These are phyloP conservation scores for Plasmodium falciparum DNA, from an alignment of 169 alveolate genomes.

Conservation along the genomic window DNA sequence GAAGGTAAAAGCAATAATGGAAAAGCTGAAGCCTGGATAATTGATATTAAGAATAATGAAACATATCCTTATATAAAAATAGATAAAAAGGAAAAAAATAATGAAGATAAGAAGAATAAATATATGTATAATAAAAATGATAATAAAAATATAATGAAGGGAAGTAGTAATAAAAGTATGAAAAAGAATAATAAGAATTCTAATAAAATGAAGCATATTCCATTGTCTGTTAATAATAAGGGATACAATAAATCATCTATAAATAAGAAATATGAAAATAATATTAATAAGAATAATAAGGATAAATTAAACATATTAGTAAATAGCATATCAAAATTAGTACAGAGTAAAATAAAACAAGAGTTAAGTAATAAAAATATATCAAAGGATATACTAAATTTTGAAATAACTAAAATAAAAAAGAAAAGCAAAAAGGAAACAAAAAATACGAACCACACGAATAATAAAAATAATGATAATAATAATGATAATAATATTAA, in stretches of 20 bases:
- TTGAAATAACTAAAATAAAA: slow-evolving; percentile 69
- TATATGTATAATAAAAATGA: not conserved
- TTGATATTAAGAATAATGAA: slow-evolving; percentile 64
- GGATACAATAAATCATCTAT: not conserved
- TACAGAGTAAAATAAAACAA: slow-evolving; percentile 54
- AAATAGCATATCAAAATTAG: slow-evolving; percentile 56
- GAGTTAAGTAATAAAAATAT: slow-evolving; percentile 50
- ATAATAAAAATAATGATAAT: too few species aligned
- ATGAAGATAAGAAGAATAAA: not conserved
- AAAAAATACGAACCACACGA: too few species aligned
- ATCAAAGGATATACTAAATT: slow-evolving; percentile 63
- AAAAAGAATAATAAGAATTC: not conserved
- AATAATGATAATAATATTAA: not conserved
- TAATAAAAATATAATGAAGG: not conserved
- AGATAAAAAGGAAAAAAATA: slow-evolving; percentile 4
- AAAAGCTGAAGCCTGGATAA: slow-evolving; percentile 68
- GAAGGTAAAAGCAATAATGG: not conserved
- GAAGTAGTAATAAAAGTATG: not conserved
- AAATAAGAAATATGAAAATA: slow-evolving; percentile 1
- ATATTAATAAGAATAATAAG: not conserved
- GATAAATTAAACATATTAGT: slow-evolving; percentile 36
- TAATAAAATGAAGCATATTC: not conserved
- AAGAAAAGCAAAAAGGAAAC: slow-evolving; percentile 7
- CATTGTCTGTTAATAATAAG: too few species aligned
- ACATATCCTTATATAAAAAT: slow-evolving; percentile 53